These are phyloP conservation scores for Myxozyma udenii DNA, from an alignment of 805 yeast species.

Conservation along the genomic window DNA sequence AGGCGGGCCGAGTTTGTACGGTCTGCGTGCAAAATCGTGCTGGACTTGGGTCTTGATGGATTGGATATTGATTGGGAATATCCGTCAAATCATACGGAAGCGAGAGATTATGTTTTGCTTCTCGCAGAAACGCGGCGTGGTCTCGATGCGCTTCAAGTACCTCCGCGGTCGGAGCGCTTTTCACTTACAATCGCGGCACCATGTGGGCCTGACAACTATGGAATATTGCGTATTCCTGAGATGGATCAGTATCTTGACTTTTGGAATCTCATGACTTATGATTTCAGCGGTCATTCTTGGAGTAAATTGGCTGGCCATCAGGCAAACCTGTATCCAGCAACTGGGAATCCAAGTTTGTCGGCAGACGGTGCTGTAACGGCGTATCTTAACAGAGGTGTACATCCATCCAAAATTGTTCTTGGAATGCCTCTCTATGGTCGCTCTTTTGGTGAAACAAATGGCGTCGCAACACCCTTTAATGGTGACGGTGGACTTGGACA, in stretches of 20 bases:
- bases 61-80: slow-evolving; percentile 95
- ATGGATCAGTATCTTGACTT: slow-evolving; percentile 59
- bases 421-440: slow-evolving; percentile 91
- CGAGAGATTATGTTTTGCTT: slow-evolving; percentile 45
- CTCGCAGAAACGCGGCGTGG: slow-evolving; percentile 43
- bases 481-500: slow-evolving; percentile 36
- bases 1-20: slow-evolving; percentile 49
- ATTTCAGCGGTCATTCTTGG: slow-evolving; percentile 76
- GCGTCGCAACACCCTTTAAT: slow-evolving; percentile 39
- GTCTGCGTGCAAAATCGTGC: slow-evolving; percentile 49
- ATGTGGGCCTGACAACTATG: slow-evolving; percentile 45
- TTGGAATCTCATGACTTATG: slow-evolving; percentile 92
- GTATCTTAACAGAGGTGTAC: slow-evolving; percentile 46
- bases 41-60: slow-evolving; percentile 68
- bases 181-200: slow-evolving; percentile 76
- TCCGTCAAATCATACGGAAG: slow-evolving; percentile 53
- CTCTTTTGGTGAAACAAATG: slow-evolving; percentile 45
- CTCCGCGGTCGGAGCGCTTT: slow-evolving; percentile 37
- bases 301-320: slow-evolving; percentile 55
- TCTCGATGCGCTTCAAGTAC: slow-evolving; percentile 40
- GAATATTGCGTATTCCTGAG: slow-evolving; percentile 46
- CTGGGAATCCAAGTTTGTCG: slow-evolving; percentile 45
- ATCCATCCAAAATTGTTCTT: slow-evolving; percentile 54
- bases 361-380: slow-evolving; percentile 49
- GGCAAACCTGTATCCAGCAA: slow-evolving; percentile 54